These are phyloP conservation scores for Eimeria necatrix DNA, from an alignment of 169 alveolate genomes.

Conservation along the genomic window DNA sequence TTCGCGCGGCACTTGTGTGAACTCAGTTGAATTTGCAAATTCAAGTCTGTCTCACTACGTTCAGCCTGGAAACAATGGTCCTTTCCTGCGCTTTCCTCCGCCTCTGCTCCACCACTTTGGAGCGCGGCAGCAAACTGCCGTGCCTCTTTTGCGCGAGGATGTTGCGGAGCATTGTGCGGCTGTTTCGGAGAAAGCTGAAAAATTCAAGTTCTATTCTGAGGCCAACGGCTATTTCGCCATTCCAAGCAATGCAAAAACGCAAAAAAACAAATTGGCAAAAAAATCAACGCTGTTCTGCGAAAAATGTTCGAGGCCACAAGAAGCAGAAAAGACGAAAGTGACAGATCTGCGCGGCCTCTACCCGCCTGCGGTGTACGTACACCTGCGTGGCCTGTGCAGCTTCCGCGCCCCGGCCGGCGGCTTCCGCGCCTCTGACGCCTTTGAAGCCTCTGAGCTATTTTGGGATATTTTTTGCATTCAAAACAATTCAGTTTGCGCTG, in stretches of 20 bases:
- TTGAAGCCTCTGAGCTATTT: no score
- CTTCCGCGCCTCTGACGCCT: no score
- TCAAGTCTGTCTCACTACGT: slow-evolving; percentile 31
- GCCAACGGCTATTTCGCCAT: background rate
- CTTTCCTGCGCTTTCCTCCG: slow-evolving; percentile 65
- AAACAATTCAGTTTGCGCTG: no score
- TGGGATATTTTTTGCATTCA: no score
- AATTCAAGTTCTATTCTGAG: background rate
- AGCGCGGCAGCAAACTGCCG: slow-evolving; percentile 59
- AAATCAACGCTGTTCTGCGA: slow-evolving; percentile 16
- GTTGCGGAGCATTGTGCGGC: slow-evolving; percentile 5
- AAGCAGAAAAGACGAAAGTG: slow-evolving; percentile 31
- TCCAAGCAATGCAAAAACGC: background rate
- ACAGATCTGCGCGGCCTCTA: background rate
- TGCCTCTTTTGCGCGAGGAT: slow-evolving; percentile 54
- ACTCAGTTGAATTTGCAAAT: no score
- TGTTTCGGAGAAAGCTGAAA: background rate
- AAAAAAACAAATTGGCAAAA: background rate
- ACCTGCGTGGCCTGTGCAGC: background rate
- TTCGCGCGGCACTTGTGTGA: background rate
- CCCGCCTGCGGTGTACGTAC: slow-evolving; percentile 41
- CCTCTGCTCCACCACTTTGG: slow-evolving; percentile 62
- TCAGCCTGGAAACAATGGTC: slow-evolving; percentile 63
- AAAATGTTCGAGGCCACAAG: slow-evolving; percentile 23
- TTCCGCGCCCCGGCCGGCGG: no score